Percentiles rank a stretch among this genome's conserved stretches.
phyloP scores from a whole-genome alignment of 495 filamentous ascomycete species.

The Hyaloscypha finlandica region DNA sequence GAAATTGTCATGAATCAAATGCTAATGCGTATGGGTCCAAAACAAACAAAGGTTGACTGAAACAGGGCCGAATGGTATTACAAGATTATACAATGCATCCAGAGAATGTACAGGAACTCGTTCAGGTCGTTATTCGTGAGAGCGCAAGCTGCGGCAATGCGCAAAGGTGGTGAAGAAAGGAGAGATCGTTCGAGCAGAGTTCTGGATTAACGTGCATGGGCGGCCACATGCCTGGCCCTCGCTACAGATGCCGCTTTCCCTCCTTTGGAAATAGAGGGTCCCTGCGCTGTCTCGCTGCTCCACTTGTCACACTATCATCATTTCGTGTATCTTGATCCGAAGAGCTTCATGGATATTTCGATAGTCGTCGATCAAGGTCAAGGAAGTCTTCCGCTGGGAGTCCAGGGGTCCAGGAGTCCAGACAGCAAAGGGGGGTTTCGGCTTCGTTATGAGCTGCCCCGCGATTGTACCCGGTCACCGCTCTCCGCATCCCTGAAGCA shows the following conservation, averaged over 20 bases:
- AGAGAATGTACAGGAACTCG: slow-evolving; percentile 21
- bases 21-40: slow-evolving; percentile 1
- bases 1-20: slow-evolving; percentile 16
- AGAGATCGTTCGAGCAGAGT: neutral
- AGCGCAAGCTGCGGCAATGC: slow-evolving; percentile 4
- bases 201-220: neutral
- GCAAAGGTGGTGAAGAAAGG: slow-evolving; percentile 10
- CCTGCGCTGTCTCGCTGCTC: neutral
- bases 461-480: neutral
- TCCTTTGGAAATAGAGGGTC: neutral
- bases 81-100: slow-evolving; percentile 26
- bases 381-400: neutral
- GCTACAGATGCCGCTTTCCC: neutral
- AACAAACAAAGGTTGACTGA: slow-evolving; percentile 11
- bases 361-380: neutral
- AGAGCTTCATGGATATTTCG: neutral
- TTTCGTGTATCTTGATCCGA: neutral
- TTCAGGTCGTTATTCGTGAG: slow-evolving; percentile 23
- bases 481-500: neutral
- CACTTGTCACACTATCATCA: neutral
- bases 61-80: slow-evolving; percentile 6
- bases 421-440: neutral
- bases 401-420: neutral
- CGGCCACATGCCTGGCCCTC: neutral
- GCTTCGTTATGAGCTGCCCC: neutral